Conservation (phyloP, 2,329 filamentous ascomycete genomes). For the Fusarium albidum region DNA sequence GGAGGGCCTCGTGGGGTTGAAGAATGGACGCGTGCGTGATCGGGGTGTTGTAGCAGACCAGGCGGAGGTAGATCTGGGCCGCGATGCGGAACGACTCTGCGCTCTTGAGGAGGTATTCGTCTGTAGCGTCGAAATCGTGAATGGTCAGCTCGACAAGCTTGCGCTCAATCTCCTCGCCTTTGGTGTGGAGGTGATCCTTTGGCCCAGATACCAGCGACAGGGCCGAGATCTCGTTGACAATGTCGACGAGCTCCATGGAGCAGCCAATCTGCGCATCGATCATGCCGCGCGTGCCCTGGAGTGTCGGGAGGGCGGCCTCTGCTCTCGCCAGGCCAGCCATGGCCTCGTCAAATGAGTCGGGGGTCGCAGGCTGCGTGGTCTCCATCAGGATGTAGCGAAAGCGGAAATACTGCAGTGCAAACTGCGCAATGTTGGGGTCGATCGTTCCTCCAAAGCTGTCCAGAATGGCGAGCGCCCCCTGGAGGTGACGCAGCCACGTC, state of each 20-base stretch:
- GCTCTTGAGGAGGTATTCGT: constrained; percentile 30
- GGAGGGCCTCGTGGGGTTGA: constrained; percentile 20
- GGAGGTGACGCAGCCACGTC: constrained; percentile 33
- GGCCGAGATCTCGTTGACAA: constrained; percentile 35
- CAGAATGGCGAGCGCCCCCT: constrained; percentile 36
- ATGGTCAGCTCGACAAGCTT: constrained; percentile 6
- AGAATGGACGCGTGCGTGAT: constrained; percentile 28
- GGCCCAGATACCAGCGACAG: constrained; percentile 12
- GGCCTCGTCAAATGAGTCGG: constrained; percentile 13
- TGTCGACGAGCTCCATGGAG: constrained; percentile 38
- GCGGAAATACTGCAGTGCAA: constrained; percentile 35
- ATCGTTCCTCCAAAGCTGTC: constrained; percentile 26
- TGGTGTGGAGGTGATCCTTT: constrained; percentile 12
- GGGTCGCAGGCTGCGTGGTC: constrained; percentile 27
- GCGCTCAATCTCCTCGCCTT: constrained; percentile 25
- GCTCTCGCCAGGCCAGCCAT: constrained; percentile 21
- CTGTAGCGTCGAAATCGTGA: not conserved
- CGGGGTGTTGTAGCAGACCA: constrained; percentile 31
- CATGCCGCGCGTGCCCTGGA: constrained; percentile 14
- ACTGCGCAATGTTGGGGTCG: constrained; percentile 29
- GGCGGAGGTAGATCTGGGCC: constrained; percentile 34
- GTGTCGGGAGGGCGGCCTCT: constrained; percentile 13
- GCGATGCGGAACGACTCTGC: constrained; percentile 35
- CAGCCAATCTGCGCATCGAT: constrained; percentile 38
- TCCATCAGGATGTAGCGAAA: constrained; percentile 37